Conservation (phyloP, 148 eudicot genomes). For the Rhododendron henanense region DNA sequence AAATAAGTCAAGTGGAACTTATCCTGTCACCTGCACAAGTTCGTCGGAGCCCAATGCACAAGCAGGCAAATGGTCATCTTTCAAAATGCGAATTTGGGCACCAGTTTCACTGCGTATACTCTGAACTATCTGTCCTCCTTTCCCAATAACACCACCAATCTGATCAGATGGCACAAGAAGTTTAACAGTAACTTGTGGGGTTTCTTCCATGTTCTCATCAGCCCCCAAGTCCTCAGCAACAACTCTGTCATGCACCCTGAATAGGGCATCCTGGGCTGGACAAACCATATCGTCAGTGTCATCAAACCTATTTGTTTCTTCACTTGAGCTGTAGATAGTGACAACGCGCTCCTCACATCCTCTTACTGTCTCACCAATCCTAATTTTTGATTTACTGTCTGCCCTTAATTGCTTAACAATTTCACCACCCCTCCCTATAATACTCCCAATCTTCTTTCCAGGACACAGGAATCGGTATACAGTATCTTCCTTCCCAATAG, state of each 20-base stretch:
- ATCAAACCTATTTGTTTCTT: constrained; percentile 68
- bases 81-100: constrained; percentile 87
- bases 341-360: constrained; percentile 87
- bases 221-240: constrained; percentile 59
- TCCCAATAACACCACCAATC: constrained; percentile 94
- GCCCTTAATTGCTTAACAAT: constrained; percentile 80
- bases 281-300: constrained; percentile 60
- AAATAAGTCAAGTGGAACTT: neutral
- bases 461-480: constrained; percentile 92
- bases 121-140: constrained; percentile 94
- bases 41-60: constrained; percentile 94
- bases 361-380: constrained; percentile 85
- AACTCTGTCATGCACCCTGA: constrained; percentile 83
- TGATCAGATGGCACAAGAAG: constrained; percentile 95
- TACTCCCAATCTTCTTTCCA: constrained; percentile 85
- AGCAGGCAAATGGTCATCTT: constrained; percentile 84
- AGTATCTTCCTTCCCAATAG: constrained; percentile 78
- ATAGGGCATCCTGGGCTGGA: constrained; percentile 92
- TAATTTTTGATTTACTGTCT: constrained; percentile 81
- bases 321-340: constrained; percentile 72
- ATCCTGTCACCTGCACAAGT: constrained; percentile 71
- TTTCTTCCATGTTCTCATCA: constrained; percentile 57
- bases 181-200: constrained; percentile 57
- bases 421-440: constrained; percentile 98
- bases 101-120: constrained; percentile 83